Percentiles rank a stretch among this genome's conserved stretches.
phyloP scores from a whole-genome alignment of 1,284 basidiomycete species.

The Xanthoconium separans region DNA sequence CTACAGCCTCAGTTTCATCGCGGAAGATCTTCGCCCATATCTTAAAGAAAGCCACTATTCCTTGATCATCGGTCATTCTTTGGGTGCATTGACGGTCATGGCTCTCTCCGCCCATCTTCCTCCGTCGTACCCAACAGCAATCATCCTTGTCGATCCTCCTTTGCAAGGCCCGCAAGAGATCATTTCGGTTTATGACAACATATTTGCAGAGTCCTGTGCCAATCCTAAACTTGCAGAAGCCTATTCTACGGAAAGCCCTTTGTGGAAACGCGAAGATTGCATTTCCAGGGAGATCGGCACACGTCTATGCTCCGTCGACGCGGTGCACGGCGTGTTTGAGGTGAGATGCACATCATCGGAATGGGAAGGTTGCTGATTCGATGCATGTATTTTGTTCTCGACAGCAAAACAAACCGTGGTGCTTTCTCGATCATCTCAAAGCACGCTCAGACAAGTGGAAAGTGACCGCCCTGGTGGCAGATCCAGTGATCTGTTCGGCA shows the following conservation, averaged over 20 bases:
- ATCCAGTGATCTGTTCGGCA: slow-evolving; percentile 15
- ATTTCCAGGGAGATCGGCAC: slow-evolving; percentile 18
- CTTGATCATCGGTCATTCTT: slow-evolving; percentile 19
- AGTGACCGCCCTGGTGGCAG: slow-evolving; percentile 16
- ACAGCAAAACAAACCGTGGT: too few species aligned
- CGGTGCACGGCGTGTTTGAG: slow-evolving; percentile 1
- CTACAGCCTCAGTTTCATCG: slow-evolving; percentile 9
- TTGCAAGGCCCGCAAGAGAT: slow-evolving; percentile 11
- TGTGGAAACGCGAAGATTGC: slow-evolving; percentile 14
- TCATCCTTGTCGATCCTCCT: slow-evolving; percentile 19
- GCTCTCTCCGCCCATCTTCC: slow-evolving; percentile 16
- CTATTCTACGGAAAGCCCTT: slow-evolving; percentile 16
- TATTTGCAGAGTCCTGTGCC: slow-evolving; percentile 10
- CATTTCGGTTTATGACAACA: slow-evolving; percentile 5
- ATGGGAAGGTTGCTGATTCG: not conserved
- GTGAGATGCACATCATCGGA: slow-evolving; percentile 3
- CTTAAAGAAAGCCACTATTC: slow-evolving; percentile 13
- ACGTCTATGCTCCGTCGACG: slow-evolving; percentile 10
- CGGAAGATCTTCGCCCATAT: slow-evolving; percentile 18
- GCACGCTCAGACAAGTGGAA: slow-evolving; percentile 13
- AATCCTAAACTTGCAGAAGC: slow-evolving; percentile 4
- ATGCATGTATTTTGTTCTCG: too few species aligned
- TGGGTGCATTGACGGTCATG: slow-evolving; percentile 15
- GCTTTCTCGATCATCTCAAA: too few species aligned
- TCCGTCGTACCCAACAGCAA: slow-evolving; percentile 5